Conservation (phyloP, 257 asterid genomes). For the Fraxinus anomala region DNA sequence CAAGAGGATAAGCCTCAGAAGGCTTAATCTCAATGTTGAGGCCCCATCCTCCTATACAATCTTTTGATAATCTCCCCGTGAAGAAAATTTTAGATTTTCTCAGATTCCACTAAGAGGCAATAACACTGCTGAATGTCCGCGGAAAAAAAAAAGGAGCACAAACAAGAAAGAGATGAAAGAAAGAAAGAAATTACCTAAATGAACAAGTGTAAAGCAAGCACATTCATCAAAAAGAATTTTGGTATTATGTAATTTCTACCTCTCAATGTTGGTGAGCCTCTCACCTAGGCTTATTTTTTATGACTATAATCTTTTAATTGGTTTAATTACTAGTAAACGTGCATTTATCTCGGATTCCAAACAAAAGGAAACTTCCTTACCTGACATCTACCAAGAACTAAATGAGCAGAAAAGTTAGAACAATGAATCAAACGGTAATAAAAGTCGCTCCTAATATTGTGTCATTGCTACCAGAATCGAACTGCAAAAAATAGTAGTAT, state of each 20-base stretch:
- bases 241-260: neutral
- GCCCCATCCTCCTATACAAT: neutral
- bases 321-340: neutral
- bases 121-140: neutral
- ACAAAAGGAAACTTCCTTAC: neutral
- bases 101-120: neutral
- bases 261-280: neutral
- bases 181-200: neutral
- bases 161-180: neutral
- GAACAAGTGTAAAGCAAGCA: neutral
- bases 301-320: neutral
- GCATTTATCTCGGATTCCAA: neutral
- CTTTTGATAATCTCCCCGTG: neutral
- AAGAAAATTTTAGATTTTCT: neutral
- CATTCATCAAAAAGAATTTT: neutral
- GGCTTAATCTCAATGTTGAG: neutral
- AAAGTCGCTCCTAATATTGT: neutral
- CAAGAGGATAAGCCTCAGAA: neutral
- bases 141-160: neutral
- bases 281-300: neutral
- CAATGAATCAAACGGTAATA: neutral
- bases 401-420: neutral
- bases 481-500: neutral
- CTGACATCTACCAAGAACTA: neutral
- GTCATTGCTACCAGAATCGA: neutral